Base-by-base conservation (phyloP, 108 stramenopile genomes). In the Licmophora abbreviata region DNA sequence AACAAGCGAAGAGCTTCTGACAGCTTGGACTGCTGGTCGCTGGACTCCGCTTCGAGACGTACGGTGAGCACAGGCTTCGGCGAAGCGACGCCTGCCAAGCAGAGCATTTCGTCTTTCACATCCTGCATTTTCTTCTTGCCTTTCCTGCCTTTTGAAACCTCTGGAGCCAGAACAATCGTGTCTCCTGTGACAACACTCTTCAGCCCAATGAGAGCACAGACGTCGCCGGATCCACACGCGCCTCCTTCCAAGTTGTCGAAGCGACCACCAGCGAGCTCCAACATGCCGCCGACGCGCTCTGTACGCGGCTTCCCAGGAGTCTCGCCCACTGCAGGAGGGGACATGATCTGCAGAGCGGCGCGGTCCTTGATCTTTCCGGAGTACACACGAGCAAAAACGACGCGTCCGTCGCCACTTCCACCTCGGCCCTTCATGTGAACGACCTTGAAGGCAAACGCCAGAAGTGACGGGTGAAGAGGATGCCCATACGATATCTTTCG, bases 51-150 rank as follows among this genome's bases (percentile, higher is more conserved):
- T 44, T 88, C 91, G 15, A 92, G 37, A 9, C 86, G 68, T 28
- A 93, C 73, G n/a, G 77, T 89, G n/a, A 89, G 66, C 15, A 93
- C 92, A 8, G 92, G 92, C 62, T 81, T 81, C 28, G 92, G 92
- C 22, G 92, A 75, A 30, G 75, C 66, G 20, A 91, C 77, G 14
- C 88, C 88, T 8, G 85, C 80, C 6, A 86, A 50, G 48, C 51
- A 75, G 11, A 69, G 45, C 18, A 12, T 31, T 17, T 49, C 46
- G 34, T 25, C 21, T 54, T 12, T 15, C 33, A 38, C 27, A 33
- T 11, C 14, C 21, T 34, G 50, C 5, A 35, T 31, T 20, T 54
- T 65, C 10, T 66, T 66, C 58, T 72, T 75, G 37, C 56, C 52
- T 17, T 66, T 46, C 22, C 47, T 54, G 9, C 52, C 47, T 24